These are phyloP conservation scores for Alternaria incomplexa DNA, from an alignment of 2,329 filamentous ascomycete species.

Conservation along the genomic window DNA sequence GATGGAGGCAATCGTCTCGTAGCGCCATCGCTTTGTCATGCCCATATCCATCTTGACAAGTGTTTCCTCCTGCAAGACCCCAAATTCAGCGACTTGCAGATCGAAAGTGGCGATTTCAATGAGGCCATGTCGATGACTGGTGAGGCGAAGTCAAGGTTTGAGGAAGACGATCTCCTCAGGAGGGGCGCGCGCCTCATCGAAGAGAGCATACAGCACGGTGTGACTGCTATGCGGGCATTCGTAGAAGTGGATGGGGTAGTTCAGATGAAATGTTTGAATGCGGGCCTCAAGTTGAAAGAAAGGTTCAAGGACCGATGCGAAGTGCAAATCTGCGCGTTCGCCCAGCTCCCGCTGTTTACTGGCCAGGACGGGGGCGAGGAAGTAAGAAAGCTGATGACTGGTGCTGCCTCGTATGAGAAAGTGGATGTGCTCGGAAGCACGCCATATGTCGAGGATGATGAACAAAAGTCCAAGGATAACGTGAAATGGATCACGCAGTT, in stretches of 20 bases:
- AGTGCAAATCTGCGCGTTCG: conserved; percentile 73
- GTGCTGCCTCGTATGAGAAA: conserved; percentile 49
- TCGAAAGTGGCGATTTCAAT: conserved; percentile 65
- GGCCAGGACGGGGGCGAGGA: conserved; percentile 55
- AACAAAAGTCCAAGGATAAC: conserved; percentile 59
- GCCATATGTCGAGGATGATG: conserved; percentile 69
- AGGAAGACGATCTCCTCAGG: conserved; percentile 65
- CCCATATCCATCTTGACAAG: conserved; percentile 76
- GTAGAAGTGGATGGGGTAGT: conserved; percentile 73
- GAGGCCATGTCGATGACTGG: conserved; percentile 68
- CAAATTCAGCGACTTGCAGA: conserved; percentile 66
- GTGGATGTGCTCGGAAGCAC: conserved; percentile 71
- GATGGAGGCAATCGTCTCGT: conserved; percentile 52
- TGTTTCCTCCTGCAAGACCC: conserved; percentile 65
- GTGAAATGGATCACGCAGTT: conserved; percentile 67
- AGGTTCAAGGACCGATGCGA: conserved; percentile 61
- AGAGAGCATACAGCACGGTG: conserved; percentile 68
- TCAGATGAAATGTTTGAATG: conserved; percentile 61
- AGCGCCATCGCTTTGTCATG: conserved; percentile 68
- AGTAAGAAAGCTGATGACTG: conserved; percentile 59
- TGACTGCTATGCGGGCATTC: conserved; percentile 73
- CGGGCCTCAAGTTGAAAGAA: conserved; percentile 63
- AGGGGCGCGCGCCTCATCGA: conserved; percentile 70
- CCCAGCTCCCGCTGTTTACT: conserved; percentile 72
- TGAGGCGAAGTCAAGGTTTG: conserved; percentile 69